phyloP scores from a whole-genome alignment of 345 rosid species.

The Eucalyptus melliodora region DNA sequence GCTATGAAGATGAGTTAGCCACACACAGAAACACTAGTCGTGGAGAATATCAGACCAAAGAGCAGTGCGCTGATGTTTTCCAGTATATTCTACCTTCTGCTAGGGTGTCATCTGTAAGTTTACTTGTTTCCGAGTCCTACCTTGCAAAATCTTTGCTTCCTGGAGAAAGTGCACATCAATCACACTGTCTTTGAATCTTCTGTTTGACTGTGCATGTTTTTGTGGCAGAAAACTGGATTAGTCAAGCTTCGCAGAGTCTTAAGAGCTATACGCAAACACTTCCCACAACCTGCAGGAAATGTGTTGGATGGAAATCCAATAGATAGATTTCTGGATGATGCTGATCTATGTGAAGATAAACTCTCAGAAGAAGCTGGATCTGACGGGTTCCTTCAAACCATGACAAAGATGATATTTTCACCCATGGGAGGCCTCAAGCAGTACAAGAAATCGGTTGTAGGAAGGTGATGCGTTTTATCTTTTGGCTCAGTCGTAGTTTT shows the following conservation, averaged over 20 bases:
- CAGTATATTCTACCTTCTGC: constrained; percentile 90
- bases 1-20: constrained; percentile 83
- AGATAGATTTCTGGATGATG: constrained; percentile 81
- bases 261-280: constrained; percentile 91
- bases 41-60: constrained; percentile 96
- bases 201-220: not conserved
- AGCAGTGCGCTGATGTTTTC: constrained; percentile 96
- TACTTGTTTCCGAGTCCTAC: not conserved
- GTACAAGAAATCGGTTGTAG: constrained; percentile 37
- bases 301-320: constrained; percentile 66
- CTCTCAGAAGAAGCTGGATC: constrained; percentile 83
- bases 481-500: not conserved
- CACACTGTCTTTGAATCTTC: not conserved
- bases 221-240: constrained; percentile 78
- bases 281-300: constrained; percentile 85
- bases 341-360: constrained; percentile 72
- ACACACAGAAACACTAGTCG: constrained; percentile 81
- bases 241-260: constrained; percentile 94
- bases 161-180: not conserved
- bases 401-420: constrained; percentile 53
- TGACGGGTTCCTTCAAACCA: constrained; percentile 66
- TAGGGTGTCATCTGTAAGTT: constrained; percentile 83
- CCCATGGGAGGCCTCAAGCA: constrained; percentile 46
- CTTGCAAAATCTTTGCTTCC: not conserved
- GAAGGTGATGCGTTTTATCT: constrained; percentile 28